These are phyloP conservation scores for Pyricularia pennisetigena DNA, from an alignment of 2,329 filamentous ascomycete genomes.

Conservation along the genomic window DNA sequence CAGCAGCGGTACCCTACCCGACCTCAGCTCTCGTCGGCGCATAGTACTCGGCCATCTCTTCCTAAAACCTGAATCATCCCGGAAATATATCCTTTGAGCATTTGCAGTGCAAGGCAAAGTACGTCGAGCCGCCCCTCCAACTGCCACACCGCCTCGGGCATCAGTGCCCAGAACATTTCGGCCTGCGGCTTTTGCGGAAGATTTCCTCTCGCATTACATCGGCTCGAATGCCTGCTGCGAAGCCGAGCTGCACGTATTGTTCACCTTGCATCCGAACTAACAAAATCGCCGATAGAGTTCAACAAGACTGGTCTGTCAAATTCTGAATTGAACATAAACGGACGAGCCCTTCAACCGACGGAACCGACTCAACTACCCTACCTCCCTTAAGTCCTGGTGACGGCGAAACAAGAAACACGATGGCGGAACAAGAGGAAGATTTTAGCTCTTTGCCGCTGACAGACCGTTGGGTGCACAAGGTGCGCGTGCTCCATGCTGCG, in stretches of 20 bases:
- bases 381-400: background rate
- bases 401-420: slow-evolving; percentile 21
- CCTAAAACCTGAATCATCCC: background rate
- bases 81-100: background rate
- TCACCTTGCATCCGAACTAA: background rate
- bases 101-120: background rate
- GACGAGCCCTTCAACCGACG: background rate
- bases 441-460: slow-evolving; percentile 68
- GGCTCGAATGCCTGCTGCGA: background rate
- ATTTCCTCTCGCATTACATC: background rate
- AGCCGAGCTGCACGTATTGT: background rate
- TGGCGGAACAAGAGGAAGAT: slow-evolving; percentile 80
- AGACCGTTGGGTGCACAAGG: slow-evolving; percentile 79
- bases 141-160: background rate
- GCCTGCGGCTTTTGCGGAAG: background rate
- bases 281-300: background rate
- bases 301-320: background rate
- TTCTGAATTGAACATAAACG: background rate
- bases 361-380: background rate
- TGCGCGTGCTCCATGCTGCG: slow-evolving; percentile 18
- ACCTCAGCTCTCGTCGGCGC: background rate
- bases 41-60: background rate
- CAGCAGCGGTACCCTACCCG: background rate
- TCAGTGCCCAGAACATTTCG: background rate
- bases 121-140: background rate